phyloP scores from a whole-genome alignment of 495 filamentous ascomycete genomes.

The Acidomyces sp. region DNA sequence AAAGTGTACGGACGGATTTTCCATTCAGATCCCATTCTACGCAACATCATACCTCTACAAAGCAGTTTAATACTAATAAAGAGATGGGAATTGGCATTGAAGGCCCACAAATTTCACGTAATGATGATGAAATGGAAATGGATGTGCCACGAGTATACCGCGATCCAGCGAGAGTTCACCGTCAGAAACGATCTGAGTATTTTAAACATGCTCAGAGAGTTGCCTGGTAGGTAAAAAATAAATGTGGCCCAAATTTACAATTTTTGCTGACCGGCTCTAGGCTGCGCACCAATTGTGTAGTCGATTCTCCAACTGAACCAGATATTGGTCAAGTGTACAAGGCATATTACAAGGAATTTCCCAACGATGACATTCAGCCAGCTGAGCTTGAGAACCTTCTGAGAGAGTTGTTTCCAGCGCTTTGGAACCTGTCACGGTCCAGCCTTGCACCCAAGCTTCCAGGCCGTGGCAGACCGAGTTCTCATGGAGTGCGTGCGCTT shows the following conservation, averaged over 20 bases:
- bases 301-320: background rate
- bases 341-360: background rate
- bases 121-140: slow-evolving; percentile 10
- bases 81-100: background rate
- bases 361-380: background rate
- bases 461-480: background rate
- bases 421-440: background rate
- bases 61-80: background rate
- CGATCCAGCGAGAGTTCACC: slow-evolving; percentile 6
- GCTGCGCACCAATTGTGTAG: background rate
- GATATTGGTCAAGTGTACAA: background rate
- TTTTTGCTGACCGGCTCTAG: background rate
- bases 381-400: background rate
- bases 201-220: slow-evolving; percentile 1
- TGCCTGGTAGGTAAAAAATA: slow-evolving; percentile 5
- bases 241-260: background rate
- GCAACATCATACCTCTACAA: background rate
- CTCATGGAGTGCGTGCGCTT: background rate
- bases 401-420: background rate
- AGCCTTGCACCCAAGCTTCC: background rate
- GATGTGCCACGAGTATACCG: slow-evolving; percentile 7
- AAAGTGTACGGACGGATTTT: background rate
- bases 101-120: slow-evolving; percentile 3
- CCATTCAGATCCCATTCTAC: background rate
- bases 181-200: slow-evolving; percentile 6